phyloP scores from a whole-genome alignment of 2,329 filamentous ascomycete species.

The Penicillium sp. region DNA sequence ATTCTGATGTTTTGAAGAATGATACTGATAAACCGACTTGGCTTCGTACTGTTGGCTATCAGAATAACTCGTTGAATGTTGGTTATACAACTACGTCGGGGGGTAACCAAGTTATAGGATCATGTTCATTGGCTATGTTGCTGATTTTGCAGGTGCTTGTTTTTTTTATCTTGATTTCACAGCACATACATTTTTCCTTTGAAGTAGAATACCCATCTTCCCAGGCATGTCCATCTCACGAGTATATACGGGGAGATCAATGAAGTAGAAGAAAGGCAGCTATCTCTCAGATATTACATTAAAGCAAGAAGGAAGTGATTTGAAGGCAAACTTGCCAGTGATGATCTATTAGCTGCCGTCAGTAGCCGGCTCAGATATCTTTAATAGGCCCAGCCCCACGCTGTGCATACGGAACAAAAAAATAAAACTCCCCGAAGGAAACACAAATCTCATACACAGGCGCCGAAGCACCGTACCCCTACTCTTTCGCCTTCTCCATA shows the following conservation, averaged over 20 bases:
- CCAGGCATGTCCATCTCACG: neutral
- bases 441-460: neutral
- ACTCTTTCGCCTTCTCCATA: slow-evolving; percentile 22
- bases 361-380: neutral
- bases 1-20: neutral
- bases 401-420: neutral
- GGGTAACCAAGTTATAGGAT: no score
- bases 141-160: no score
- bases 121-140: no score
- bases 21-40: neutral
- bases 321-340: neutral
- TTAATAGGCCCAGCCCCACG: neutral
- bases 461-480: neutral
- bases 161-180: no score
- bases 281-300: neutral
- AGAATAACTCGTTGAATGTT: neutral
- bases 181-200: no score
- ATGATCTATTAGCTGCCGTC: neutral
- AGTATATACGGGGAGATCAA: neutral
- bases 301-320: neutral
- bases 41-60: neutral
- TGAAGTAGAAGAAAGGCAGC: neutral
- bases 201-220: no score
- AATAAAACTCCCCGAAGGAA: neutral
- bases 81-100: no score